Evolutionary conservation across 2,329 filamentous ascomycete species (phyloP), one percentile per base, ranked within the genome.

Genomic region (Ascochyta koolunga): DNA sequence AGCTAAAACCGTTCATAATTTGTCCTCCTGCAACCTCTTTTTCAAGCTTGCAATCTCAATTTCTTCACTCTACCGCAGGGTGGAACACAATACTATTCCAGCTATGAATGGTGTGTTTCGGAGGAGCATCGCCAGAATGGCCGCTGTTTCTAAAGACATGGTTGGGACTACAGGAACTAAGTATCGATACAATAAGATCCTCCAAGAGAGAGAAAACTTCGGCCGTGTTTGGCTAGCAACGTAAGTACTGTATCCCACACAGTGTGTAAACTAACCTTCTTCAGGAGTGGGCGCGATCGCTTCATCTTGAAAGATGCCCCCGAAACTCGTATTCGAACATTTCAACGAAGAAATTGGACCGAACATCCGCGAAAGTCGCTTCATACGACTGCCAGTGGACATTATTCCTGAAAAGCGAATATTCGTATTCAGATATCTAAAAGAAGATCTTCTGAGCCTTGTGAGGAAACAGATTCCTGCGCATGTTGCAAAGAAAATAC

Each of bases 151-250:
- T 22, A 38, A 22, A 38, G 27, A 29, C 27, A 29, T 29, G 13
- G 4, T 29, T 10, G 27, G 27, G 27, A 29, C 27, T 29, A 29
- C 22, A 24, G 22, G 22, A 24, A 24, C 22, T 7, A 24, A 7
- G 7, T 24, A 24, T 7, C 22, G 7, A 24, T 24, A 24, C 22
- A 24, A 24, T 4, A 4, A 24, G 7, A 4, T 24, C 22, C 22
- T 24, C 22, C 68, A 73, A 56, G 68, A 75, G 48, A 68, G 70
- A 63, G 58, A 58, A 46, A 57, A 66, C 45, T 2, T 69, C 18
- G 69, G 69, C 41, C 62, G 66, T 27, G 69, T 74, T 37, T 74
- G 70, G 70, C 49, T 69, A 49, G 68, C 58, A 41, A 55, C 50
- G 61, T 65, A 24, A 33, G 52, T 36, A 16, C 40, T 48, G 4